Evolutionary conservation across 164 flowering plant genomes (phyloP).

Genomic region (Vitis rupestris): DNA sequence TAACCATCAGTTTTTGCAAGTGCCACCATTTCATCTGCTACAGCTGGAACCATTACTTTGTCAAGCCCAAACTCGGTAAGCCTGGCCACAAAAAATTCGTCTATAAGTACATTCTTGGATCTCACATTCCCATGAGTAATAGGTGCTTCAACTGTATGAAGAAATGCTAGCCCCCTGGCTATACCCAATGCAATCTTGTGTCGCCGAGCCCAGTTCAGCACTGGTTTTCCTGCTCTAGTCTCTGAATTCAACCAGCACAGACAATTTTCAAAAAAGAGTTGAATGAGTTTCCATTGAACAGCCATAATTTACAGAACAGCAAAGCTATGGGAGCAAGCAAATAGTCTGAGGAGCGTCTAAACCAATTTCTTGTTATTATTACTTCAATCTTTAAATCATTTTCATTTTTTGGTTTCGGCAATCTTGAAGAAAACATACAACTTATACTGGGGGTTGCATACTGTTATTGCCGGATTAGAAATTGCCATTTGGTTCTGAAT

Average conservation of each 20-base stretch:
- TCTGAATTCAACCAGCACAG: slow-evolving; percentile 44
- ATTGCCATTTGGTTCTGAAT: too few relatives aligned
- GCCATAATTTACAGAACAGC: neutral
- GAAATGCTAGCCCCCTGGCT: slow-evolving; percentile 85
- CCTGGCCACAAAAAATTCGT: slow-evolving; percentile 81
- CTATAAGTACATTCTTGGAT: slow-evolving; percentile 83
- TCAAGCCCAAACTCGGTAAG: slow-evolving; percentile 90
- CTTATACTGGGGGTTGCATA: too few relatives aligned
- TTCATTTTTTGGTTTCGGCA: too few relatives aligned
- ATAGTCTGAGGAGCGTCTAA: neutral
- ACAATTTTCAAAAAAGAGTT: neutral
- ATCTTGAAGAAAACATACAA: too few relatives aligned
- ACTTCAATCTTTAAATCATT: too few relatives aligned
- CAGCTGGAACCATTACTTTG: slow-evolving; percentile 76
- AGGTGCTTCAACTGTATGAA: slow-evolving; percentile 80
- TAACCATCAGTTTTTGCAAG: slow-evolving; percentile 83
- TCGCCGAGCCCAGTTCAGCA: slow-evolving; percentile 86
- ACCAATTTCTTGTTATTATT: neutral
- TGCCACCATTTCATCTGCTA: slow-evolving; percentile 85
- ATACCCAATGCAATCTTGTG: slow-evolving; percentile 89
- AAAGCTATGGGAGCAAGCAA: neutral
- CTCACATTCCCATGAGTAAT: slow-evolving; percentile 85
- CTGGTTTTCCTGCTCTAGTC: slow-evolving; percentile 72
- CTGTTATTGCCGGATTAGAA: too few relatives aligned
- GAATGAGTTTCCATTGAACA: neutral